Percentiles rank a stretch among this genome's conserved stretches.
These are phyloP conservation scores for Claviceps quebecensis DNA, from an alignment of 2,329 filamentous ascomycete species.

Conservation along the genomic window DNA sequence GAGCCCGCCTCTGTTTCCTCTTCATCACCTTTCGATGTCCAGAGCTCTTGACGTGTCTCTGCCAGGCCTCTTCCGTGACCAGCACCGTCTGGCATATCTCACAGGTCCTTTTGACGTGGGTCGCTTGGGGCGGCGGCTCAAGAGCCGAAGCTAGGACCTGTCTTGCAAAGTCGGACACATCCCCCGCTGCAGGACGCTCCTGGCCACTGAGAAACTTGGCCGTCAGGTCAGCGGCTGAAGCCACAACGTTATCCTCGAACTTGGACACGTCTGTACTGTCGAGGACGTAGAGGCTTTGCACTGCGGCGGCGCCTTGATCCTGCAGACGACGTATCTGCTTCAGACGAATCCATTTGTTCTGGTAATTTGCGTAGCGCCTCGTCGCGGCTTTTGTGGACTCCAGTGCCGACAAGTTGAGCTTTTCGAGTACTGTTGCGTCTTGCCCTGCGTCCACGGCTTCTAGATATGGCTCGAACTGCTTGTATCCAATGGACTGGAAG, in stretches of 20 bases:
- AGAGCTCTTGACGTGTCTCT: constrained; percentile 23
- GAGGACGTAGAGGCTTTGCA: constrained; percentile 57
- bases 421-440: constrained; percentile 29
- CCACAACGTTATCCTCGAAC: constrained; percentile 51
- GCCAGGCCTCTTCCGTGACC: constrained; percentile 37
- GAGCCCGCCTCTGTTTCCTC: constrained; percentile 23
- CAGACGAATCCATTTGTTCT: constrained; percentile 73
- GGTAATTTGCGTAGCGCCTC: constrained; percentile 72
- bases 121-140: constrained; percentile 35
- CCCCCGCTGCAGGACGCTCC: constrained; percentile 35
- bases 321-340: constrained; percentile 61
- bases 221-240: constrained; percentile 49
- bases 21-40: constrained; percentile 21
- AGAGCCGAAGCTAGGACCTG: constrained; percentile 40
- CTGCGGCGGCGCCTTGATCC: constrained; percentile 33
- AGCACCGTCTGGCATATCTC: constrained; percentile 55
- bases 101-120: constrained; percentile 48
- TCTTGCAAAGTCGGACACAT: constrained; percentile 32
- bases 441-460: constrained; percentile 23
- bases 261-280: constrained; percentile 57
- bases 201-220: constrained; percentile 46
- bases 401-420: constrained; percentile 44
- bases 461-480: constrained; percentile 70
- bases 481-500: constrained; percentile 94
- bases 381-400: constrained; percentile 73